Base-by-base conservation (phyloP, 305 asterid species). In the Fraxinus ornus region DNA sequence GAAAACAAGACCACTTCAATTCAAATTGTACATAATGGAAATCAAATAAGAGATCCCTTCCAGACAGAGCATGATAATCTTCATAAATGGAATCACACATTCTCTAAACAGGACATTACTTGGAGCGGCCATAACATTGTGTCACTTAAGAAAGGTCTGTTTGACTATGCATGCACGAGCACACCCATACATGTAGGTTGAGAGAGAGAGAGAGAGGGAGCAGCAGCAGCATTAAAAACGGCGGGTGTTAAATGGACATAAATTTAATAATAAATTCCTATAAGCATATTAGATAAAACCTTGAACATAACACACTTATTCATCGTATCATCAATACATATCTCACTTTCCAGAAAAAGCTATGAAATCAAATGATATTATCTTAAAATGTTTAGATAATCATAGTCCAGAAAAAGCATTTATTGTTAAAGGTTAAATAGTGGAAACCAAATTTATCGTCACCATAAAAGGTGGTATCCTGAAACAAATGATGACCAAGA, bases 1-100 rank as follows among this genome's bases (percentile, higher is more conserved):
- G 73, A 87, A 73, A 82, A 80, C 77, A 41, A 79, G 75, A 52
- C 77, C 64, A 55, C 39, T 55, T 79, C 79, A 44, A 81, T 80
- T 86, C 77, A 87, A 82, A 81, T 55, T 3, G 22, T 71, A 80
- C 80, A 82, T 39, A 70, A 60, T 12, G n/a, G 52, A 47, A 80
- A 76, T 30, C 41, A 76, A 35, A 79, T 15, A 21, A 79, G 6
- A 39, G 83, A 78, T 49, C 13, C 66, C 79, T 77, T 79, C 44
- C 72, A 37, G 75, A 76, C 17, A 7, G 55, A 74, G 68, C 83
- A 82, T 68, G 71, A 39, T 30, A 37, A 39, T 28, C 80, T 55
- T 81, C 79, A 70, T 2, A 26, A 10, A 37, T 80, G 60, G 35
- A 76, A 73, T 75, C 64, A 83, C 32, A 32, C n/a, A 22, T 73